Conservation (phyloP, 129 eudicot species). For the Daucus carota region DNA sequence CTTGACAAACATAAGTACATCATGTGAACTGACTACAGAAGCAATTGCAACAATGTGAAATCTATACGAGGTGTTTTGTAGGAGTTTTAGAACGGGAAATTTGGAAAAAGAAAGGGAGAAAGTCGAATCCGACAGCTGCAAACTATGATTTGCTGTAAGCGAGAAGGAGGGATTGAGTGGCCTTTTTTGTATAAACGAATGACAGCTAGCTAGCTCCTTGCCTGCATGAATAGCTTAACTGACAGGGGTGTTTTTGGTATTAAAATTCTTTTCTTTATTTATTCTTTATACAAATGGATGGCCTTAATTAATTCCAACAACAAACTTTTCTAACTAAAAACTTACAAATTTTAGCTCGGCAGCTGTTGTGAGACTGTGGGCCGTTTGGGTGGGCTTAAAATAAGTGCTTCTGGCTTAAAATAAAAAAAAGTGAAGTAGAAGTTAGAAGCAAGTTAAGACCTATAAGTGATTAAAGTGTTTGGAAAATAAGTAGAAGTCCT, state of each 20-base stretch:
- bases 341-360: too few relatives aligned
- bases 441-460: too few relatives aligned
- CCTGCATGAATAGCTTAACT: neutral
- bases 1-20: neutral
- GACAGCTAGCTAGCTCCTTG: conserved; percentile 62
- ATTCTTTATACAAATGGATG: neutral
- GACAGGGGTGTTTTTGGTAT: neutral
- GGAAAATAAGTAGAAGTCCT: too few relatives aligned
- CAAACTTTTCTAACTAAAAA: neutral
- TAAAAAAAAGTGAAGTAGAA: too few relatives aligned
- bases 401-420: too few relatives aligned
- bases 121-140: conserved; percentile 78
- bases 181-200: conserved; percentile 38
- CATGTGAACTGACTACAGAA: neutral
- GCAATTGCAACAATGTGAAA: neutral
- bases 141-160: conserved; percentile 77
- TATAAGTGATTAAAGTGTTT: too few relatives aligned
- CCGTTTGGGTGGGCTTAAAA: too few relatives aligned
- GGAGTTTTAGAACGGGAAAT: neutral
- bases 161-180: conserved; percentile 10
- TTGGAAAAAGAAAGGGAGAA: conserved; percentile 12
- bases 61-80: neutral
- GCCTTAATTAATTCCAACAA: neutral
- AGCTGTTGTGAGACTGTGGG: too few relatives aligned
- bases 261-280: neutral